Base-by-base conservation (phyloP, 768 basidiomycete genomes). In the Suillus luteus region DNA sequence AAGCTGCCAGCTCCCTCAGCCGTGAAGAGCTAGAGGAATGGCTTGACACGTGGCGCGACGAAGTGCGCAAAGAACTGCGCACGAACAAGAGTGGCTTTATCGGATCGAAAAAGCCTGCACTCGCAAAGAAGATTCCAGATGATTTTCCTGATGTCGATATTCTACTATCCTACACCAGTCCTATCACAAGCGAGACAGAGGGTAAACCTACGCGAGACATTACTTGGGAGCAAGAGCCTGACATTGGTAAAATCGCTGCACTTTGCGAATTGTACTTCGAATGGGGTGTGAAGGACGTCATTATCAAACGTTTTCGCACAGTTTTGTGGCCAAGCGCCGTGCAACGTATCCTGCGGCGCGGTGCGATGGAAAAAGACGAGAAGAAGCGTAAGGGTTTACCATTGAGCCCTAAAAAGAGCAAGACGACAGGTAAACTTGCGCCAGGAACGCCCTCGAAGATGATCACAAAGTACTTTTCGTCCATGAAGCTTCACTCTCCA, bases 181-280 rank as follows among this genome's bases (percentile, higher is more conserved):
- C 95, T 0, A 80, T 92, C 64, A 94, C 89, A 1, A 88, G 88
- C 4, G 88, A 89, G 68, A 84, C 81, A 27, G 80, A 82, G 67
- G 82, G 85, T 14, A 74, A 79, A 59, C 82, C 78, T 0, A 61
- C 31, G 60, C 57, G 61, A 69, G 83, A 82, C 79, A 72, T 79
- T 2, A 81, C 78, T 19, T 86, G 84, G 84, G 70, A 71, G 40
- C 71, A 75, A 60, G 91, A 93, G 64, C 89, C 90, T 0, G 86
- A 90, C 67, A 77, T 93, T 1, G 83, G 83, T 17, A 85, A 84
- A 61, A 83, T 96, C 17, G 94, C 95, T 0, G 84, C 79, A 11
- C 80, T 88, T 3, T 96, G 94, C 78, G 95, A 97, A 74, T 81
- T 88, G 55, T 91, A 88, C 72, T 96, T 96, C 66, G 95, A 96